These are phyloP conservation scores for Scolecobasidium constrictum DNA, from an alignment of 2,329 filamentous ascomycete species.

Conservation along the genomic window DNA sequence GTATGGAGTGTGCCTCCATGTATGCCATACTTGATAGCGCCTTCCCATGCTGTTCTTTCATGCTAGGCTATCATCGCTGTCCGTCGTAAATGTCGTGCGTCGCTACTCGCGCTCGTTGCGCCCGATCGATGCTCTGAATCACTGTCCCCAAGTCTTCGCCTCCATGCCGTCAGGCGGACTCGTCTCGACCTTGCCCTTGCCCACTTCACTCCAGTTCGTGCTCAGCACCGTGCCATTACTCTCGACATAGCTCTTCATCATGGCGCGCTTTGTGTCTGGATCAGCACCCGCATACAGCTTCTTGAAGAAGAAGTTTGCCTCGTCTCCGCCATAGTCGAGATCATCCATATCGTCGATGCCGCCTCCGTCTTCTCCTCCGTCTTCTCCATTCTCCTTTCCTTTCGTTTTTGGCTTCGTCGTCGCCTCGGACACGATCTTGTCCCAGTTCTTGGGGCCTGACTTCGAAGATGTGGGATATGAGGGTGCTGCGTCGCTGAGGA, in stretches of 20 bases:
- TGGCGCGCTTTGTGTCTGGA: constrained; percentile 74
- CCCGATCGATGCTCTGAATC: not conserved
- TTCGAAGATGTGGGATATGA: constrained; percentile 79
- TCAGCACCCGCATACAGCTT: constrained; percentile 68
- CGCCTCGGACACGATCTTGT: constrained; percentile 54
- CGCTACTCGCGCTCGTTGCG: not conserved
- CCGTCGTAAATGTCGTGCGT: not conserved
- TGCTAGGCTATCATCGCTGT: not conserved
- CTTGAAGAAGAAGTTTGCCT: constrained; percentile 81
- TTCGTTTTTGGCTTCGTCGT: constrained; percentile 12
- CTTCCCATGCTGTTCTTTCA: not conserved
- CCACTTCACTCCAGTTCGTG: constrained; percentile 83
- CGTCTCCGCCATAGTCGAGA: constrained; percentile 37
- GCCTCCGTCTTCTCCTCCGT: constrained; percentile 14
- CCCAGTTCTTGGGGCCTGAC: constrained; percentile 82
- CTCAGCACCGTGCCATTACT: constrained; percentile 88
- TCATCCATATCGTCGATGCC: constrained; percentile 40
- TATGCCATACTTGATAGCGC: too few relatives aligned
- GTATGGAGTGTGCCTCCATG: too few relatives aligned
- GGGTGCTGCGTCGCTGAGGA: constrained; percentile 6
- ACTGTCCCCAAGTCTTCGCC: constrained; percentile 55
- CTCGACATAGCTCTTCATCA: constrained; percentile 96
- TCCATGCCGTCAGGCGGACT: constrained; percentile 67
- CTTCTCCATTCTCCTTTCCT: constrained; percentile 14
- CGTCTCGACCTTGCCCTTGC: constrained; percentile 58